Conservation (phyloP, 2,329 filamentous ascomycete genomes). For the Trichoderma asperellum region DNA sequence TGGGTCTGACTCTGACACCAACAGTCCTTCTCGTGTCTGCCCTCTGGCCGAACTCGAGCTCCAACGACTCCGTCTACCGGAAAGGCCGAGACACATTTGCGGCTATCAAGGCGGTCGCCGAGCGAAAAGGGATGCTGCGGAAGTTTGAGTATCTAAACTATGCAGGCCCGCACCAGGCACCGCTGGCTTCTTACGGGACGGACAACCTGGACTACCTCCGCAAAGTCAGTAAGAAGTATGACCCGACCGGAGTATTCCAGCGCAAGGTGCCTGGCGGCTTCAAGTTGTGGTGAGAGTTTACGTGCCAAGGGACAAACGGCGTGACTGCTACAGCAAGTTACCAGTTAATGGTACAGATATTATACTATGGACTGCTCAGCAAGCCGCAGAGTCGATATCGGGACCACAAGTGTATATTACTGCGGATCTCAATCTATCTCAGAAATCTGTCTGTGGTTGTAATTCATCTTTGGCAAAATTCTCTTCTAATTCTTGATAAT, state of each 20-base stretch:
- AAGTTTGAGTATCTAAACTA: conserved; percentile 23
- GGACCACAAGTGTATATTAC: neutral
- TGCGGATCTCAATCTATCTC: too few relatives aligned
- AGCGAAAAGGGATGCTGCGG: conserved; percentile 1
- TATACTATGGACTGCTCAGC: neutral
- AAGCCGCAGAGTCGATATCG: neutral
- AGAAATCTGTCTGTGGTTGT: too few relatives aligned
- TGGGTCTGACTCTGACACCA: neutral
- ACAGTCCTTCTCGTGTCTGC: conserved; percentile 16
- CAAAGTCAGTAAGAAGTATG: conserved; percentile 39
- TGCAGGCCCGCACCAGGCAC: conserved; percentile 2
- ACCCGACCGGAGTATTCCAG: conserved; percentile 42
- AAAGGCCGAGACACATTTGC: conserved; percentile 9
- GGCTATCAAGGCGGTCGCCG: neutral
- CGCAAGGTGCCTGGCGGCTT: conserved; percentile 33
- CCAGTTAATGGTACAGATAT: neutral
- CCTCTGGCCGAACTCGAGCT: conserved; percentile 18
- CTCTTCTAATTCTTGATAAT: too few relatives aligned
- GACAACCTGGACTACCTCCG: neutral
- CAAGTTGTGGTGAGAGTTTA: conserved; percentile 42
- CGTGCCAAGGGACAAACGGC: neutral
- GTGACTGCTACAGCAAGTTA: neutral
- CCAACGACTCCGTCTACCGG: neutral
- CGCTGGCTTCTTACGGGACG: conserved; percentile 4
- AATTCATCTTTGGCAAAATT: too few relatives aligned